These are phyloP conservation scores for Populus simonii DNA, from an alignment of 345 rosid genomes.

Conservation along the genomic window DNA sequence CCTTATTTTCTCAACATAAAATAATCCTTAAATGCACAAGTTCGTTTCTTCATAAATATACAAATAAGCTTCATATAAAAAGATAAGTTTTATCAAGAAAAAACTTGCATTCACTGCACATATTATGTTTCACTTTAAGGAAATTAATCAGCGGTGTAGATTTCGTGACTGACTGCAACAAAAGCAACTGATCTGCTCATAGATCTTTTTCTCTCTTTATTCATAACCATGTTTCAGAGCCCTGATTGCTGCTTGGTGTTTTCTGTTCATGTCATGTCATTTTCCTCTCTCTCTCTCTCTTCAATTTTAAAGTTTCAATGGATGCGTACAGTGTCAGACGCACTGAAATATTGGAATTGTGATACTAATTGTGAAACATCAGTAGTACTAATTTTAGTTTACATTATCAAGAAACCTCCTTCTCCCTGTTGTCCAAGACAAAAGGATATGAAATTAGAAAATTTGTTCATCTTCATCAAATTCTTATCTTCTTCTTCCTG, in stretches of 20 bases:
- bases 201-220: slow-evolving; percentile 1
- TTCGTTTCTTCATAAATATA: no score
- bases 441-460: background rate
- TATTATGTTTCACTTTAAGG: background rate
- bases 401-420: no score
- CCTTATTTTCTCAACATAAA: background rate
- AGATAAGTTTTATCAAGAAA: no score
- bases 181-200: background rate
- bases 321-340: background rate
- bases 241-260: background rate
- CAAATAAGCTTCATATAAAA: no score
- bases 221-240: background rate
- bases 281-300: background rate
- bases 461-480: no score
- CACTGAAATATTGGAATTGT: slow-evolving; percentile 4
- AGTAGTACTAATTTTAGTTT: background rate
- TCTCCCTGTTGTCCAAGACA: no score
- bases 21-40: no score
- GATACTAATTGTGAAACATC: background rate
- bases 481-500: background rate
- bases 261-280: slow-evolving; percentile 2
- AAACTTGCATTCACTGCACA: background rate
- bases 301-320: slow-evolving; percentile 3
- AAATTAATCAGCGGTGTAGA: background rate
- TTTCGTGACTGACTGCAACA: slow-evolving; percentile 6